Conservation (phyloP, 2,329 filamentous ascomycete genomes). For the Alternaria gaisen region DNA sequence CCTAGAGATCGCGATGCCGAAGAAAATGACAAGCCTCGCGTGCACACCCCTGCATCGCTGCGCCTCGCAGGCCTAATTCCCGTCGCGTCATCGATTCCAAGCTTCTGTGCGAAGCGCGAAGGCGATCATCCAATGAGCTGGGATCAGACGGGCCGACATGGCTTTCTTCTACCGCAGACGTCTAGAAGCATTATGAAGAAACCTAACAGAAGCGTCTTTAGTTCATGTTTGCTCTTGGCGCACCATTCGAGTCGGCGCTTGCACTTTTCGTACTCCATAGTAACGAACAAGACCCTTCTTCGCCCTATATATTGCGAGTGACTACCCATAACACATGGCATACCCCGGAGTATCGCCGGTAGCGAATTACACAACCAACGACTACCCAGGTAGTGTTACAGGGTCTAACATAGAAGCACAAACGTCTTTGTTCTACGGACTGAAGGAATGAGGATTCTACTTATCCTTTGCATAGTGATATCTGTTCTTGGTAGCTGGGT, state of each 20-base stretch:
- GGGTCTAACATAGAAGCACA: too few relatives aligned
- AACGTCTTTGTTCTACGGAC: too few relatives aligned
- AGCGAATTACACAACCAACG: too few relatives aligned
- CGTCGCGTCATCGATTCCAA: conserved; percentile 17
- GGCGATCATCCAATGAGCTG: conserved; percentile 2
- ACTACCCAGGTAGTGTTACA: too few relatives aligned
- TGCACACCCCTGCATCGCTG: conserved; percentile 10
- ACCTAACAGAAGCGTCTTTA: background rate
- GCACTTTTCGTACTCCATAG: too few relatives aligned
- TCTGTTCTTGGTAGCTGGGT: too few relatives aligned
- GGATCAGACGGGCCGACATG: conserved; percentile 10
- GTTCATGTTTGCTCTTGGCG: background rate
- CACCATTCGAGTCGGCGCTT: background rate
- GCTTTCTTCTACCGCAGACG: background rate
- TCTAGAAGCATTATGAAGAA: background rate
- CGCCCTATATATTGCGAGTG: too few relatives aligned
- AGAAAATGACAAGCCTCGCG: conserved; percentile 16
- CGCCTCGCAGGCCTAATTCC: background rate
- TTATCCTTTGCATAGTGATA: too few relatives aligned
- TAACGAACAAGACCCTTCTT: too few relatives aligned
- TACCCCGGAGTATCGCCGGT: too few relatives aligned
- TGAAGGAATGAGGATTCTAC: too few relatives aligned
- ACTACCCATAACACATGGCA: too few relatives aligned
- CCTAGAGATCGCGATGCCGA: conserved; percentile 11
- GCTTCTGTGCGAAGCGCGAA: background rate